These are phyloP conservation scores for Heritiera fomes DNA, from an alignment of 345 rosid species.

Conservation along the genomic window DNA sequence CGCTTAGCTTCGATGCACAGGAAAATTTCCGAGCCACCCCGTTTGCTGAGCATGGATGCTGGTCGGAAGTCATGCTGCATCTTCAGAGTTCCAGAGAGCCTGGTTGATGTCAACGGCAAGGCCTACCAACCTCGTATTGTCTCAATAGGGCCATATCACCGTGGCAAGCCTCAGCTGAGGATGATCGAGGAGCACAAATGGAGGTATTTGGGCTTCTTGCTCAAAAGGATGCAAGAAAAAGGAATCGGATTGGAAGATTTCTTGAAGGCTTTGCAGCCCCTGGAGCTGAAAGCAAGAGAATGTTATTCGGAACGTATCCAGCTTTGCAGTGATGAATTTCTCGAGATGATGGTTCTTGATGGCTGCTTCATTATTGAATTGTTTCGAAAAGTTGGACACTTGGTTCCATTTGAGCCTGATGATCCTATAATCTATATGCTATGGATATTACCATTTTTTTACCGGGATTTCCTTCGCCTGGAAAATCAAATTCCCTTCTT, in stretches of 20 bases:
- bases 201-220: slow-evolving; percentile 56
- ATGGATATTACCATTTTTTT: slow-evolving; percentile 46
- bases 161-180: slow-evolving; percentile 39
- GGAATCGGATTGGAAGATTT: slow-evolving; percentile 44
- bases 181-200: slow-evolving; percentile 90
- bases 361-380: slow-evolving; percentile 61
- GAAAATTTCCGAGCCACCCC: slow-evolving; percentile 47
- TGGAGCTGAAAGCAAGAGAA: slow-evolving; percentile 55
- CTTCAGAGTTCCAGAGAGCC: slow-evolving; percentile 44
- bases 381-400: slow-evolving; percentile 43
- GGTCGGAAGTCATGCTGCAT: slow-evolving; percentile 48
- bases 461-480: slow-evolving; percentile 47
- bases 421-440: slow-evolving; percentile 54
- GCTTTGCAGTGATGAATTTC: slow-evolving; percentile 6
- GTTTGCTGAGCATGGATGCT: slow-evolving; percentile 38
- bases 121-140: slow-evolving; percentile 66
- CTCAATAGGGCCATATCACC: slow-evolving; percentile 76
- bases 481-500: slow-evolving; percentile 65
- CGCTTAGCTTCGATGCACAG: slow-evolving; percentile 37
- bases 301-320: slow-evolving; percentile 55
- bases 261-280: slow-evolving; percentile 36
- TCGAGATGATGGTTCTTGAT: slow-evolving; percentile 57
- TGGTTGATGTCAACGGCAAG: slow-evolving; percentile 55
- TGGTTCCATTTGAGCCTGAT: slow-evolving; percentile 35
- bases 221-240: slow-evolving; percentile 36